A percentile compares a stretch with the other conserved stretches of the same genome.
phyloP scores from a whole-genome alignment of 176 grass and related monocot genomes.

The Miscanthus lutarioriparius region DNA sequence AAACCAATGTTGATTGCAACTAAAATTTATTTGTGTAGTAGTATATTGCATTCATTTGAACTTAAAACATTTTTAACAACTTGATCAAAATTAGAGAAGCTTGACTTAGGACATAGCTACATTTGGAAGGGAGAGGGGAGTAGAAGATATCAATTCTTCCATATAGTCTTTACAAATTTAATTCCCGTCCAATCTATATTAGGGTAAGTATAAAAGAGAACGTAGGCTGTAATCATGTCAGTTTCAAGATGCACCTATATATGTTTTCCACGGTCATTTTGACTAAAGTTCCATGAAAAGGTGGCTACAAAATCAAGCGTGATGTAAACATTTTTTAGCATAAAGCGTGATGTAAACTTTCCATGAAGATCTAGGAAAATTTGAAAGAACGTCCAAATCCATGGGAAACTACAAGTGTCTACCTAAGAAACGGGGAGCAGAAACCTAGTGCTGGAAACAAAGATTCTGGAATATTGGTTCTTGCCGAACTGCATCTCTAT shows the following conservation, averaged over 20 bases:
- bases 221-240: background rate
- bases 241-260: background rate
- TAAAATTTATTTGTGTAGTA: too few relatives aligned
- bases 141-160: background rate
- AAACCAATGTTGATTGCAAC: too few relatives aligned
- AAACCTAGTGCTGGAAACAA: slow-evolving; percentile 11
- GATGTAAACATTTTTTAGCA: too few relatives aligned
- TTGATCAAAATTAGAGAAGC: background rate
- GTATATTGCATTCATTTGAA: too few relatives aligned
- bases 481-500: background rate
- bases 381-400: slow-evolving; percentile 23
- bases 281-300: background rate
- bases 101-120: background rate
- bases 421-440: background rate
- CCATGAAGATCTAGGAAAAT: background rate
- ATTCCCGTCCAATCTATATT: background rate
- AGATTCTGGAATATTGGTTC: slow-evolving; percentile 1
- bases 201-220: background rate
- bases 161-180: background rate
- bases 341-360: background rate
- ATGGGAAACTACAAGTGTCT: background rate
- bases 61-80: background rate
- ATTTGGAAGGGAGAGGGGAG: background rate
- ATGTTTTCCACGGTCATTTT: background rate
- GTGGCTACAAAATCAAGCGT: background rate